phyloP scores from a whole-genome alignment of 139 green algal species.

The Chlorella sp. region DNA sequence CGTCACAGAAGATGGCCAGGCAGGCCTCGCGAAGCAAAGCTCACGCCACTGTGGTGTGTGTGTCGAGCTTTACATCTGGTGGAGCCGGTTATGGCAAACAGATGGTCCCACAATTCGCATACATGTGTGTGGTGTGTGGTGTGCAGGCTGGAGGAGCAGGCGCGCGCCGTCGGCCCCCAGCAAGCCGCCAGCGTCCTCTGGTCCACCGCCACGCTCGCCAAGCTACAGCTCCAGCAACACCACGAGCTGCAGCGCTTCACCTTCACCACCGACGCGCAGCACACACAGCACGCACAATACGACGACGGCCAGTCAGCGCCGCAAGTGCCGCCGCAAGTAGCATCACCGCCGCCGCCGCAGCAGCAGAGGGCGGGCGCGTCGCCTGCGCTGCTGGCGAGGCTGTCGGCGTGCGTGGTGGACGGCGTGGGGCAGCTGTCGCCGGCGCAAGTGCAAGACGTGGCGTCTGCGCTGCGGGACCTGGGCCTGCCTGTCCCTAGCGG shows the following conservation, averaged over 20 bases:
- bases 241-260: neutral
- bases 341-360: neutral
- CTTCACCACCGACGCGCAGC: neutral
- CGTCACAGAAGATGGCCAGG: neutral
- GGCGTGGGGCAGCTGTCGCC: neutral
- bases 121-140: neutral
- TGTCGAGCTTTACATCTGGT: neutral
- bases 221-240: neutral
- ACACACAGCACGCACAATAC: neutral
- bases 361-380: neutral
- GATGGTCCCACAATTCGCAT: neutral
- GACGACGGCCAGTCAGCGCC: neutral
- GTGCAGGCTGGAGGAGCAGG: neutral
- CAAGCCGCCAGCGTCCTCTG: neutral
- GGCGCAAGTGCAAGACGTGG: neutral
- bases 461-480: neutral
- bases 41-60: too few species aligned
- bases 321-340: neutral
- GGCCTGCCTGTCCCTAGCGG: neutral
- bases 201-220: neutral
- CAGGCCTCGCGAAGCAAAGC: too few species aligned
- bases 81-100: too few species aligned
- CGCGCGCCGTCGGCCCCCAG: neutral
- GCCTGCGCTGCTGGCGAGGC: neutral
- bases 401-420: neutral